Percentiles rank a stretch among this genome's conserved stretches.
These are phyloP conservation scores for Fusarium sp. DNA, from an alignment of 2,329 filamentous ascomycete genomes.

Conservation along the genomic window DNA sequence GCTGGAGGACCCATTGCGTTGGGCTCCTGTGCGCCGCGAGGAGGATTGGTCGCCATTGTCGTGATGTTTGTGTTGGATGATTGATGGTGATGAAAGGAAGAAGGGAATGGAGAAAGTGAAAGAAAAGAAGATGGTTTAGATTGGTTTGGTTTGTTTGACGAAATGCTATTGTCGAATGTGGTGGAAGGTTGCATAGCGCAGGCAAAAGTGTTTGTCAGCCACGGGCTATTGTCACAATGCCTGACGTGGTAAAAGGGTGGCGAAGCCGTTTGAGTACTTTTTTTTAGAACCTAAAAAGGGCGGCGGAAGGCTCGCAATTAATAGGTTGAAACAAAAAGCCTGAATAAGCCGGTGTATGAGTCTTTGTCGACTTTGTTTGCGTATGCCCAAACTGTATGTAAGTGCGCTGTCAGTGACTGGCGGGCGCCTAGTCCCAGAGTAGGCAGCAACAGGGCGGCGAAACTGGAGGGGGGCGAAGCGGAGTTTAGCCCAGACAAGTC, in stretches of 20 bases:
- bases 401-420: slow-evolving; percentile 42
- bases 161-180: slow-evolving; percentile 46
- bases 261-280: slow-evolving; percentile 32
- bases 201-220: slow-evolving; percentile 53
- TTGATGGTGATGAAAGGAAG: slow-evolving; percentile 20
- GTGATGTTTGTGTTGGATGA: slow-evolving; percentile 27
- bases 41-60: slow-evolving; percentile 46
- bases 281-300: slow-evolving; percentile 32
- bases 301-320: slow-evolving; percentile 35
- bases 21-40: slow-evolving; percentile 32
- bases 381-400: slow-evolving; percentile 40
- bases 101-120: slow-evolving; percentile 23
- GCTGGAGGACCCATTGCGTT: slow-evolving; percentile 49
- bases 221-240: slow-evolving; percentile 37
- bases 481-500: slow-evolving; percentile 30
- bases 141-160: slow-evolving; percentile 33
- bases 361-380: slow-evolving; percentile 38
- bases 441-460: slow-evolving; percentile 43
- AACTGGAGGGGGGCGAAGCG: slow-evolving; percentile 35
- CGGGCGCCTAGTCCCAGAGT: slow-evolving; percentile 40
- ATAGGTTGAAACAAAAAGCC: slow-evolving; percentile 24
- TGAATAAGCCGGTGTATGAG: slow-evolving; percentile 38
- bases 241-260: slow-evolving; percentile 42
- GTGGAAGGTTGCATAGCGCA: slow-evolving; percentile 47
- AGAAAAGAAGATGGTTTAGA: slow-evolving; percentile 30